Percentiles rank a stretch among this genome's conserved stretches.
phyloP scores from a whole-genome alignment of 1,139 yeast genomes.

The Yamadazyma songkhlaensis region DNA sequence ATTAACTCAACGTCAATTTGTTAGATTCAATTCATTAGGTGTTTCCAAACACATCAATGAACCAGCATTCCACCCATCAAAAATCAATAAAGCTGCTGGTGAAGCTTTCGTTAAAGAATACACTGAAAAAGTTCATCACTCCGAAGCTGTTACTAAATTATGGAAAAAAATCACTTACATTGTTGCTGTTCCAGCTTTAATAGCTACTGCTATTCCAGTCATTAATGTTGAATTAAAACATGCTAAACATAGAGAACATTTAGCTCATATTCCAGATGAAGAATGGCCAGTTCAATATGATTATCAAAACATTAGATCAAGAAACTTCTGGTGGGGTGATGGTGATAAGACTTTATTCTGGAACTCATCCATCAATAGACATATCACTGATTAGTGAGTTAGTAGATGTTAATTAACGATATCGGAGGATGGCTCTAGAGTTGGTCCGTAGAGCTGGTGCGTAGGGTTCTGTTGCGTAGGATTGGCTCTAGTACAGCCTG shows the following conservation, averaged over 20 bases:
- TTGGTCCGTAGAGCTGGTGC: too few relatives aligned
- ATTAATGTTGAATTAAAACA: constrained; percentile 80
- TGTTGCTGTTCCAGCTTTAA: constrained; percentile 80
- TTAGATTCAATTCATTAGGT: constrained; percentile 38
- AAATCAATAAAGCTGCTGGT: constrained; percentile 39
- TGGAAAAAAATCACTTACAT: constrained; percentile 85
- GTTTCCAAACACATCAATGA: constrained; percentile 43
- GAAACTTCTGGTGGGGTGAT: constrained; percentile 96
- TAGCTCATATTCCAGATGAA: constrained; percentile 72
- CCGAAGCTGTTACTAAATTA: constrained; percentile 65
- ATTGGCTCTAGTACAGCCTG: too few relatives aligned
- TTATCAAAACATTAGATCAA: constrained; percentile 83
- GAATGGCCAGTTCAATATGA: constrained; percentile 92
- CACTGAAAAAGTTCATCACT: constrained; percentile 74
- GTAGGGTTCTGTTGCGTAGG: too few relatives aligned
- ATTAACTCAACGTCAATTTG: constrained; percentile 38
- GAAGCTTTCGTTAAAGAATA: constrained; percentile 39
- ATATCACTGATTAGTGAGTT: constrained; percentile 31
- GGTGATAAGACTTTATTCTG: constrained; percentile 97
- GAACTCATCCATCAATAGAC: constrained; percentile 91
- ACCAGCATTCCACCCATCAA: constrained; percentile 29
- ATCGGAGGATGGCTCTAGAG: too few relatives aligned
- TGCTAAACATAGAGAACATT: constrained; percentile 85
- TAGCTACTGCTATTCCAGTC: constrained; percentile 75
- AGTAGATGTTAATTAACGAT: constrained; percentile 6